These are phyloP conservation scores for Penicillium verhagenii DNA, from an alignment of 495 filamentous ascomycete genomes.

Conservation along the genomic window DNA sequence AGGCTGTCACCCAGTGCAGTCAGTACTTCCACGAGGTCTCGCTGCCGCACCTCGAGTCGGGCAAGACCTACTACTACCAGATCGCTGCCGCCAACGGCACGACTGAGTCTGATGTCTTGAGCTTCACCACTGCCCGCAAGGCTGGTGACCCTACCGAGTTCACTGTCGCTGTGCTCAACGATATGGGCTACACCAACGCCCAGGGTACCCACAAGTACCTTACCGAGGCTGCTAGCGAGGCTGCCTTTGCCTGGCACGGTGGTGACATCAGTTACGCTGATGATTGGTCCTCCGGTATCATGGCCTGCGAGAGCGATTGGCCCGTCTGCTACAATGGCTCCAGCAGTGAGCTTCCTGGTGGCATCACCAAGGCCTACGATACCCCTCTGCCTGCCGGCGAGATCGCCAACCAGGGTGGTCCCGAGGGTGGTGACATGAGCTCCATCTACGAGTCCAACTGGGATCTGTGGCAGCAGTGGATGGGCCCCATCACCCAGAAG, in stretches of 20 bases:
- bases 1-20: constrained; percentile 48
- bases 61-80: constrained; percentile 48
- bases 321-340: constrained; percentile 55
- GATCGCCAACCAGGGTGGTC: constrained; percentile 47
- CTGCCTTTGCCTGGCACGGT: constrained; percentile 52
- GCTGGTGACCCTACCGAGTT: constrained; percentile 36
- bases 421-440: constrained; percentile 50
- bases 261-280: constrained; percentile 51
- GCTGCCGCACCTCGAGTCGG: constrained; percentile 34
- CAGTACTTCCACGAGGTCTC: constrained; percentile 51
- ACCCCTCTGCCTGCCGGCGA: constrained; percentile 47
- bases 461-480: constrained; percentile 51
- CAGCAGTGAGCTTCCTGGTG: constrained; percentile 36
- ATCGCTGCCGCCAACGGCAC: constrained; percentile 46
- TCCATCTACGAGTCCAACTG: constrained; percentile 49
- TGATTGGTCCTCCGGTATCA: constrained; percentile 50
- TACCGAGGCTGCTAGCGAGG: constrained; percentile 31
- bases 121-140: constrained; percentile 42
- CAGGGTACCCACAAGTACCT: constrained; percentile 45
- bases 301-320: constrained; percentile 49
- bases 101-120: constrained; percentile 36
- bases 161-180: constrained; percentile 42
- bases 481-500: constrained; percentile 37
- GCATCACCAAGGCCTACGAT: constrained; percentile 37
- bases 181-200: constrained; percentile 53